Evolutionary conservation across 2,329 filamentous ascomycete species (phyloP).

Genomic region (Diplodia seriata): DNA sequence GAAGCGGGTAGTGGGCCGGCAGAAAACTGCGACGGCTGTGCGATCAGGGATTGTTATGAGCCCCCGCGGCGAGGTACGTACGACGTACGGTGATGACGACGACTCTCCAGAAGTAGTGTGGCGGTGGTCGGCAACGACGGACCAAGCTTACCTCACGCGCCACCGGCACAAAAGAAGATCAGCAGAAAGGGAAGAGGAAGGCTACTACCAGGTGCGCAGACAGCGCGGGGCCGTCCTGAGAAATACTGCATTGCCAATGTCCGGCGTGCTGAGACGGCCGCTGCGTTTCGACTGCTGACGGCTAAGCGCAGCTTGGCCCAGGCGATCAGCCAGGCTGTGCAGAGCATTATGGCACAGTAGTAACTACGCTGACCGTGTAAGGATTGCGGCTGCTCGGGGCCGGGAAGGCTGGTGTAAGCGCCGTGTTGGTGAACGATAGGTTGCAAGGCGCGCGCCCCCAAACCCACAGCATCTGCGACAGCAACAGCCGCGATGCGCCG

Average conservation of each 20-base stretch:
- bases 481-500: slow-evolving; percentile 23
- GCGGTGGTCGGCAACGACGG: slow-evolving; percentile 31
- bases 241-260: slow-evolving; percentile 24
- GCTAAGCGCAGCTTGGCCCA: slow-evolving; percentile 26
- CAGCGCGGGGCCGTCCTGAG: slow-evolving; percentile 10
- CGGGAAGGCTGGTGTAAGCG: slow-evolving; percentile 3
- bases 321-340: slow-evolving; percentile 24
- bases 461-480: slow-evolving; percentile 20
- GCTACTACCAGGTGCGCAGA: slow-evolving; percentile 10
- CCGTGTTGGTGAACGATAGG: slow-evolving; percentile 10
- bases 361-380: slow-evolving; percentile 7
- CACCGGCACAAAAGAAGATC: slow-evolving; percentile 13
- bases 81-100: slow-evolving; percentile 33
- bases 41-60: slow-evolving; percentile 32
- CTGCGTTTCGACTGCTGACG: slow-evolving; percentile 23
- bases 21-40: slow-evolving; percentile 11
- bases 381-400: neutral
- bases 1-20: slow-evolving; percentile 24
- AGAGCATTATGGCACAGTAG: neutral
- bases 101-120: slow-evolving; percentile 32
- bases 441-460: slow-evolving; percentile 15
- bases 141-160: slow-evolving; percentile 31
- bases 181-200: slow-evolving; percentile 5
- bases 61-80: slow-evolving; percentile 31
- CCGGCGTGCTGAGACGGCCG: slow-evolving; percentile 8